Conservation (phyloP, 2,329 filamentous ascomycete species). For the Gyromitra esculenta region DNA sequence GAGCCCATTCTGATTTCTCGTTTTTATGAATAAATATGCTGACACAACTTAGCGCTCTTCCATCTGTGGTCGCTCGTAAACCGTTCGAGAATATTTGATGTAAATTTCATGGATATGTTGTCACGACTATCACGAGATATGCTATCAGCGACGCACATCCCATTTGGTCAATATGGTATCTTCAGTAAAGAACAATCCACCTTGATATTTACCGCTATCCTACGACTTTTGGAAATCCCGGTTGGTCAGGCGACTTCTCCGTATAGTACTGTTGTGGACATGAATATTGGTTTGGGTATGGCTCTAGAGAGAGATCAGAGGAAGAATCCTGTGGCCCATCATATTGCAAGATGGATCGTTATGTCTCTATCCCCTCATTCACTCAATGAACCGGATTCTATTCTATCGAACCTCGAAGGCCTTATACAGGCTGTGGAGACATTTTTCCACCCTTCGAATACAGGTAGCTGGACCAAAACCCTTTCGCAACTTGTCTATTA, state of each 20-base stretch:
- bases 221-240: conserved; percentile 91
- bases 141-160: conserved; percentile 76
- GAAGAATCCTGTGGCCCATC: conserved; percentile 90
- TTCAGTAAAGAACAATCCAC: conserved; percentile 93
- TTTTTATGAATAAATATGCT: conserved; percentile 18
- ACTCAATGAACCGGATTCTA: conserved; percentile 78
- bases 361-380: conserved; percentile 90
- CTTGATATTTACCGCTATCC: conserved; percentile 88
- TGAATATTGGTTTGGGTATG: conserved; percentile 81
- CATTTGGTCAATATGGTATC: conserved; percentile 86
- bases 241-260: conserved; percentile 95
- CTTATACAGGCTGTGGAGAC: conserved; percentile 95
- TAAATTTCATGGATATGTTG: conserved; percentile 86
- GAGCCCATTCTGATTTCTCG: conserved; percentile 20
- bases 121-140: conserved; percentile 88
- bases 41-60: conserved; percentile 71
- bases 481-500: conserved; percentile 91
- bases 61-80: conserved; percentile 95
- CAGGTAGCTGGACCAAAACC: conserved; percentile 88
- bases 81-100: conserved; percentile 85
- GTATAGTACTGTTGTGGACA: conserved; percentile 82
- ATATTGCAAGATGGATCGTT: conserved; percentile 90
- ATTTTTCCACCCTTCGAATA: conserved; percentile 98
- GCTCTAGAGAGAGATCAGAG: conserved; percentile 92
- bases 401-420: conserved; percentile 85